Evolutionary conservation across 495 filamentous ascomycete species (phyloP), one percentile per base, ranked within the genome.

Genomic region (Penicillium paradoxum): DNA sequence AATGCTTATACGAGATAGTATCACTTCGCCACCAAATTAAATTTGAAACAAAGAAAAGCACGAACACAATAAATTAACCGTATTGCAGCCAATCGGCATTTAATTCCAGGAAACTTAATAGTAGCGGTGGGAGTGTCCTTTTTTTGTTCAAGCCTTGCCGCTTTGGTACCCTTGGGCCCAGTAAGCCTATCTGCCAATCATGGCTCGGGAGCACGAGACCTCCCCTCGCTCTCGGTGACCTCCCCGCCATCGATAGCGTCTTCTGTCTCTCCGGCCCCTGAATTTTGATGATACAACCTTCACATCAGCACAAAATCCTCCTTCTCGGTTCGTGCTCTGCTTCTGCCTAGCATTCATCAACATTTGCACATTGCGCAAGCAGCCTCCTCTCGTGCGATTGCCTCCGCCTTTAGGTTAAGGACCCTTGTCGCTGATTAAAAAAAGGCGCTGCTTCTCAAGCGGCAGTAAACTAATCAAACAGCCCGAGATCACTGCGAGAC

Each of bases 131-230:
- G 39, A 17, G 21, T 24, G 29, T 50, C 8, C 34, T 19, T n/a
- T 36, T 29, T 37, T 37, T 17, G 4, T 11, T 37, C 4, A 15
- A 37, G 24, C 14, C n/a, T 4, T 36, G 15, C 19, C 54, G 34
- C 18, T 51, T 8, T 22, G 27, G 56, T 48, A 49, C 40, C 51
- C 38, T 38, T 8, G 45, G 38, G 24, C 24, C 38, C 38, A 43
- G 49, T 10, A 49, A 21, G 40, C 18, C 3, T 9, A 19, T 57
- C 57, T 62, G 62, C 70, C 70, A 70, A 73, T 71, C 67, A 65
- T 51, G 60, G 68, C 24, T 45, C 57, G 52, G 41, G 61, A 57
- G 71, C 71, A 73, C 71, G 71, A 73, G 71, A 72, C 71, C 69
- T 30, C 51, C 24, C 45, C 51, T 37, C 43, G 29, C 43, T 62